Evolutionary conservation across 1,139 yeast genomes (phyloP).

Genomic region (Hyphopichia buzzinii): DNA sequence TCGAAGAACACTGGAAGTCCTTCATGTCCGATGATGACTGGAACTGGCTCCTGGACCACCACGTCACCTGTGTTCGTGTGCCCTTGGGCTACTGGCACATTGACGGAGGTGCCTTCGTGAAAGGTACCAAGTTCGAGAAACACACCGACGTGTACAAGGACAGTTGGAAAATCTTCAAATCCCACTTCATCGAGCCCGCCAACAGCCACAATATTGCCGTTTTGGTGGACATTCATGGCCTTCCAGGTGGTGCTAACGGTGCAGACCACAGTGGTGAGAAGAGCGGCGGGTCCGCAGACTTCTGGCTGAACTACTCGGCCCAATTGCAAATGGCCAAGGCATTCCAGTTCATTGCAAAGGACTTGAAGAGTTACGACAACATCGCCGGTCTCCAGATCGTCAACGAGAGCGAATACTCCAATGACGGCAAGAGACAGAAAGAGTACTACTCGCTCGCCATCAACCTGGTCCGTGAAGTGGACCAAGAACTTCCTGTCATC

Average conservation of each 20-base stretch:
- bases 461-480: slow-evolving; percentile 54
- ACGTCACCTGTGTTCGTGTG: slow-evolving; percentile 74
- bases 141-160: slow-evolving; percentile 56
- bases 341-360: slow-evolving; percentile 61
- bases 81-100: slow-evolving; percentile 94
- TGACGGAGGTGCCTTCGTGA: slow-evolving; percentile 56
- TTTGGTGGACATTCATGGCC: slow-evolving; percentile 79
- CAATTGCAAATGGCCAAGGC: slow-evolving; percentile 50
- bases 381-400: slow-evolving; percentile 80
- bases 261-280: slow-evolving; percentile 79
- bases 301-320: slow-evolving; percentile 52
- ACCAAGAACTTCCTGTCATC: slow-evolving; percentile 61
- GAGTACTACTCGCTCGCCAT: slow-evolving; percentile 70
- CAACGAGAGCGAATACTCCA: slow-evolving; percentile 74
- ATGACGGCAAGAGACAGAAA: slow-evolving; percentile 50
- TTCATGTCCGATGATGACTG: slow-evolving; percentile 73
- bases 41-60: slow-evolving; percentile 65
- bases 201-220: slow-evolving; percentile 61
- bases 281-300: slow-evolving; percentile 52
- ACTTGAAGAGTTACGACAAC: slow-evolving; percentile 57
- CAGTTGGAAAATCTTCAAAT: slow-evolving; percentile 66
- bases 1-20: slow-evolving; percentile 69
- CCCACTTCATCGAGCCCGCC: slow-evolving; percentile 54
- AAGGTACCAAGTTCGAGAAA: slow-evolving; percentile 60
- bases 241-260: slow-evolving; percentile 91